These are phyloP conservation scores for Euclidium syriacum DNA, from an alignment of 345 rosid species.

Conservation along the genomic window DNA sequence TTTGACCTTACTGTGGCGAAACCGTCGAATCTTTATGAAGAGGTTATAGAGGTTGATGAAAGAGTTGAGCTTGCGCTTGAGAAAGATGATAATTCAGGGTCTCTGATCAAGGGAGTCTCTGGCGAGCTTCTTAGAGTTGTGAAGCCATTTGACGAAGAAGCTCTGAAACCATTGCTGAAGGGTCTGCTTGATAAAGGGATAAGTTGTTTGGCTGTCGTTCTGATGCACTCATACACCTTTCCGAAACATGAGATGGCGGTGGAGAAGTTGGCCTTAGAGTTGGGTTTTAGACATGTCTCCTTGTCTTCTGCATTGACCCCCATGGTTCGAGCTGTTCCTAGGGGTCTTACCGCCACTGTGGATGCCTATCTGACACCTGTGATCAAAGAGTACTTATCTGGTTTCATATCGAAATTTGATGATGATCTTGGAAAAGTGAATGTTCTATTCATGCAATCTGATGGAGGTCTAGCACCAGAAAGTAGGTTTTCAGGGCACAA, in stretches of 20 bases:
- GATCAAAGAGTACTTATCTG: conserved; percentile 81
- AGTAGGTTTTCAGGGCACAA: conserved; percentile 94
- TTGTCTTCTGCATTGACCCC: conserved; percentile 91
- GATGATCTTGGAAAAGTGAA: conserved; percentile 69
- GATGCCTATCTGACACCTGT: conserved; percentile 97
- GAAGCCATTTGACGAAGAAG: conserved; percentile 58
- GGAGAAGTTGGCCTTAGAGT: conserved; percentile 61
- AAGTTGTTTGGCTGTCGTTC: conserved; percentile 82
- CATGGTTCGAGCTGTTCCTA: conserved; percentile 97
- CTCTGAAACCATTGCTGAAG: conserved; percentile 52
- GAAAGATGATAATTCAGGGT: conserved; percentile 3
- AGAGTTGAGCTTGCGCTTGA: conserved; percentile 71
- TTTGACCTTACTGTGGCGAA: conserved; percentile 79
- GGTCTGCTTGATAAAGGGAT: conserved; percentile 71
- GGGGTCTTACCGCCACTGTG: conserved; percentile 91
- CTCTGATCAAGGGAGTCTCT: conserved; percentile 60
- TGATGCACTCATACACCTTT: conserved; percentile 90
- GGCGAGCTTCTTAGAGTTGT: conserved; percentile 82
- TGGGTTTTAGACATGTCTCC: conserved; percentile 93
- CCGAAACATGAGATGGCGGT: conserved; percentile 82
- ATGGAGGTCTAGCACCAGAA: conserved; percentile 95
- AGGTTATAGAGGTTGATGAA: conserved; percentile 85
- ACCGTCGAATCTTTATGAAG: conserved; percentile 84
- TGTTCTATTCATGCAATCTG: conserved; percentile 95
- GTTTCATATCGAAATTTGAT: conserved; percentile 85